Base-by-base conservation (phyloP, 2,329 filamentous ascomycete genomes). In the Diplodia mutila region DNA sequence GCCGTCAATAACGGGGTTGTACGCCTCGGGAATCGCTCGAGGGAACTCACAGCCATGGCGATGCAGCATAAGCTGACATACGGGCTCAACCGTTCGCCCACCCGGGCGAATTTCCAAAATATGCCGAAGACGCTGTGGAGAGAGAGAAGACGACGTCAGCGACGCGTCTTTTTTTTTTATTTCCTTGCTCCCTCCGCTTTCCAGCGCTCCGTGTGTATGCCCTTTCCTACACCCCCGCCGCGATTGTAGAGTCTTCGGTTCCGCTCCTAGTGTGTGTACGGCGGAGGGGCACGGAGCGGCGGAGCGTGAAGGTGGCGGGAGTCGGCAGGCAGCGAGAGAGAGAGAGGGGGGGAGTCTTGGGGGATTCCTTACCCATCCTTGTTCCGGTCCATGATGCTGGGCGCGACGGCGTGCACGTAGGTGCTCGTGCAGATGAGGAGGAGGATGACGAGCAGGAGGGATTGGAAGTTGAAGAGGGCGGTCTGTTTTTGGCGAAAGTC, bases 401-500 rank as follows among this genome's bases (percentile, higher is more conserved):
- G 94, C 76, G 95, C 91, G 71, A 97, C 89, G 74, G 92, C 91
- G 84, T 98, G 95, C 67, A 93, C 87, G 82, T 99, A 98, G 70
- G 95, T 89, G 80, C 92, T 94, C 67, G 95, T 97, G 86, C 95
- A 99, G 77, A 98, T 96, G 73, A 96, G 89, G 73, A 99, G 90
- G 63, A 99, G 89, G 75, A 99, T 89, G 72, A 97, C 94, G 74
- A 98, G 88, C 74, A 99, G 88, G 73, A 98, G 91, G 68, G 93
- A 97, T 81, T 97, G 93, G 85, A 99, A 98, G 83, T 98, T 98
- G 89, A 99, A 97, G 76, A 99, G 90, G 66, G 95, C 95, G 69
- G 95, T 91, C 95, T 97, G 42, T 37, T 11, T 37, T 46, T 46
- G 21, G 37, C 37, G 54, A n/a, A n/a, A n/a, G n/a, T n/a, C 18